Base-by-base conservation (phyloP, 139 green algal species). In the Micractinium sp. region DNA sequence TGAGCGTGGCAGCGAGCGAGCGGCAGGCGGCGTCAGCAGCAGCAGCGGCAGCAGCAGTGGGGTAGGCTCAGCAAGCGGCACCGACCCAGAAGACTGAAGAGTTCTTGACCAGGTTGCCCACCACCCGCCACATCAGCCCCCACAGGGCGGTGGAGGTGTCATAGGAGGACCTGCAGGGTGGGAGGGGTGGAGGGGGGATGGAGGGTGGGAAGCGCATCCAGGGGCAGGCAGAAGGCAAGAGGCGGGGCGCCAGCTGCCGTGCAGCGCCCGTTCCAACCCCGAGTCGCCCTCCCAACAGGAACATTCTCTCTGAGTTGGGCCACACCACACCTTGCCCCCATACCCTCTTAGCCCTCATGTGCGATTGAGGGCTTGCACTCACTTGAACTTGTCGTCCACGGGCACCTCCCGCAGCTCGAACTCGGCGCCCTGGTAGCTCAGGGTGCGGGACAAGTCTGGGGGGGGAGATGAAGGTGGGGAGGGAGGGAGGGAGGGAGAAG, bases 371-470 rank as follows among this genome's bases (percentile, higher is more conserved):
- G n/a, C n/a, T n/a, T 35, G 25, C 25, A 82, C 56, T 19, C 71
- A 63, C 93, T 87, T 88, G 88, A 96, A 95, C 15, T 89, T 71
- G 3, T 93, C 92, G 39, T 94, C 89, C 16, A 97, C 89, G 15
- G 92, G 35, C 14, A 97, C 87, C 74, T 93, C 88, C 16, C 82
- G 88, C 38, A 97, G 89, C 36, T 90, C 87, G 88, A 99, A 99
- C 82, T 97, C 96, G 85, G 85, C 94, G 19, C 83, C 90, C 39
- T 80, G 77, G 86, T 94, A 94, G 29, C 69, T 91, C 71, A 98
- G 93, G 2, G 96, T 96, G 81, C 96, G 95, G 29, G 92, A 94
- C 67, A 98, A 81, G 91, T 99, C 82, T 87, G 82, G 47, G 47
- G 47, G 47, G 47, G 47, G 9, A 16, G 47, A 9, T 9, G 47